These are phyloP conservation scores for Mallotus nudiflorus DNA, from an alignment of 345 rosid species.

Conservation along the genomic window DNA sequence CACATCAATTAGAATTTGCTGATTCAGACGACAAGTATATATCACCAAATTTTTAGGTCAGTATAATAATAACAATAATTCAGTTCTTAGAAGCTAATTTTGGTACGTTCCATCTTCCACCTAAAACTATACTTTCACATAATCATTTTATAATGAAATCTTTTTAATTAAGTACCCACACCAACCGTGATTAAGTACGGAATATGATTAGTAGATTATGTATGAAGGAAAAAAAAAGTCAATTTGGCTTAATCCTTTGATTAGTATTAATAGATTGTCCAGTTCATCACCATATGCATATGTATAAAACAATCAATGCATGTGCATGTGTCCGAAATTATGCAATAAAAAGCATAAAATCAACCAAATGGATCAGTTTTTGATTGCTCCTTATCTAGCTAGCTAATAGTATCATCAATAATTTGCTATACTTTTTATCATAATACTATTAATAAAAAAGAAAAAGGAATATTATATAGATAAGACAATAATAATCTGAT, in stretches of 20 bases:
- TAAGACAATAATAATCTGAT: slow-evolving; percentile 3
- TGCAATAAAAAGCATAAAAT: not conserved
- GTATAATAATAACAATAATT: not conserved
- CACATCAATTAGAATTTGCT: not conserved
- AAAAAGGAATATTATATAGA: too few relatives aligned
- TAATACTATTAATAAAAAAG: not conserved
- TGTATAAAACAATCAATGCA: not conserved
- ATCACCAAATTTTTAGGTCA: not conserved
- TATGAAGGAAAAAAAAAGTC: too few relatives aligned
- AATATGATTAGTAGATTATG: slow-evolving; percentile 10
- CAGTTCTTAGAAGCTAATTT: slow-evolving; percentile 2
- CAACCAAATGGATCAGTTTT: not conserved
- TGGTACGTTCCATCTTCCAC: not conserved
- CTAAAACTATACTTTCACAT: not conserved
- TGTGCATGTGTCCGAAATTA: slow-evolving; percentile 12
- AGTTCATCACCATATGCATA: slow-evolving; percentile 9
- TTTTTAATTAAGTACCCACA: not conserved
- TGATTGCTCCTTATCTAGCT: not conserved
- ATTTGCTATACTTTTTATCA: not conserved
- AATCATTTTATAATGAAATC: not conserved
- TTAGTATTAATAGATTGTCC: not conserved
- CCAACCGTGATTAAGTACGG: slow-evolving; percentile 32
- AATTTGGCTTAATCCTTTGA: not conserved
- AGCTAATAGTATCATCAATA: not conserved
- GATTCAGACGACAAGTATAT: slow-evolving; percentile 1